Evolutionary conservation across 352 stramenopile genomes (phyloP), one percentile per base, ranked within the genome.

Genomic region (Globisporangium splendens): DNA sequence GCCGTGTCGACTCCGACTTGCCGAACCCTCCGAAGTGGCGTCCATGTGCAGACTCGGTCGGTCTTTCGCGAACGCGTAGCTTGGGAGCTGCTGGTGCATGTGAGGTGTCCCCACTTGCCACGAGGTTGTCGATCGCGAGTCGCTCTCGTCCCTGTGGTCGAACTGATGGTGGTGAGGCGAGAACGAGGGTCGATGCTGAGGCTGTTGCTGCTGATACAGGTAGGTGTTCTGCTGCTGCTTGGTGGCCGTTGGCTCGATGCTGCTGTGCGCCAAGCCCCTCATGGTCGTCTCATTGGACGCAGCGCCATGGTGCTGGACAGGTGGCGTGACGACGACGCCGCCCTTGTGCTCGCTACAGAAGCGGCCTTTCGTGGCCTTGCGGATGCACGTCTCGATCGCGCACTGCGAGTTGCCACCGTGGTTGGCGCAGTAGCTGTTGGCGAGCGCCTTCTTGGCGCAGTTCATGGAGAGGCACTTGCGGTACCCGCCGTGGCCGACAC

Each of bases 401-500:
- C 70, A 78, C 54, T 61, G 65, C 17, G 67, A 63, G 57, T 69
- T 67, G 33, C 68, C 70, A 21, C 71, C 71, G 46, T 79, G 71
- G 6, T n/a, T 31, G 1, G 52, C 42, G 31, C 71, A 79, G 53
- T 72, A 79, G 14, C 71, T 70, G 50, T 70, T 77, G 10, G 68
- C 42, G 18, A 77, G 56, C 41, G 68, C 68, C 46, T 75, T 75
- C 59, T 70, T 79, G 17, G 20, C 42, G 50, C 71, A 79, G 48
- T 73, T 70, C 43, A 70, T 62, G 15, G 62, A 70, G 18, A 73
- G 58, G 50, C 71, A 79, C 46, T 66, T 67, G 31, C 71, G 68
- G 54, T 70, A 77, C n/a, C 71, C 71, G 43, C 71, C 71, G 44
- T 79, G 71, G 21, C 65, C 66, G n/a, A 77, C 71, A 53, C 71